Evolutionary conservation across 192 early-diverging fungal genomes (phyloP), one percentile per base, ranked within the genome.

Genomic region (Mortierella antarctica): DNA sequence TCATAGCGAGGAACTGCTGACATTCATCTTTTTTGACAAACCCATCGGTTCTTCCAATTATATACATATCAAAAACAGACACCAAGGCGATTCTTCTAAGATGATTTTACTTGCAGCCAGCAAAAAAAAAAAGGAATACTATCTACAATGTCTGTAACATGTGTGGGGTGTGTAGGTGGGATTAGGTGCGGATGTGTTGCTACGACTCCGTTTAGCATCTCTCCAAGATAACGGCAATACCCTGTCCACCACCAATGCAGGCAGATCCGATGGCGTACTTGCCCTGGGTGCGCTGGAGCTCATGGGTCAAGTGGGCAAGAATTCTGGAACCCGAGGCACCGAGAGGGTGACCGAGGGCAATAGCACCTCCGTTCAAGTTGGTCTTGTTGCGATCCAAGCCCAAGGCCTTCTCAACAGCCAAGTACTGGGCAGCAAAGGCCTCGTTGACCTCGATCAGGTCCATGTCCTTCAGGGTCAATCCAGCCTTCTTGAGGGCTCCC

Each of bases 311-410:
- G 82, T 97, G 96, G 58, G 90, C 87, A 70, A 97, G 90, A 81
- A 98, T 97, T 74, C 96, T 91, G n/a, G 96, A 93, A 18, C 98
- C 98, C 8, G 92, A 93, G n/a, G 96, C 96, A 69, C 93, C 98
- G 14, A 99, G 89, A 61, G 96, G 98, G 83, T 99, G 98, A 70
- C 96, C 94, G 9, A 97, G 71, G 40, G 96, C 94, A 86, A 97
- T 96, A 51, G 96, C 94, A 71, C 97, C 97, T 62, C 97, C 97
- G 57, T 95, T 93, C 49, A 89, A 70, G 84, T 99, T 99, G 54
- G 93, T 88, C 74, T 90, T 95, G 44, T 66, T 83, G 20, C 88
- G 89, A 66, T 96, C 92, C 39, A 97, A 81, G 11, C 93, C 94
- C 21, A 99, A 87, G 65, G 94, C 96, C 88, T 93, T 95, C 70